Evolutionary conservation across 129 eudicot species (phyloP).

Genomic region (Dittrichia graveolens): DNA sequence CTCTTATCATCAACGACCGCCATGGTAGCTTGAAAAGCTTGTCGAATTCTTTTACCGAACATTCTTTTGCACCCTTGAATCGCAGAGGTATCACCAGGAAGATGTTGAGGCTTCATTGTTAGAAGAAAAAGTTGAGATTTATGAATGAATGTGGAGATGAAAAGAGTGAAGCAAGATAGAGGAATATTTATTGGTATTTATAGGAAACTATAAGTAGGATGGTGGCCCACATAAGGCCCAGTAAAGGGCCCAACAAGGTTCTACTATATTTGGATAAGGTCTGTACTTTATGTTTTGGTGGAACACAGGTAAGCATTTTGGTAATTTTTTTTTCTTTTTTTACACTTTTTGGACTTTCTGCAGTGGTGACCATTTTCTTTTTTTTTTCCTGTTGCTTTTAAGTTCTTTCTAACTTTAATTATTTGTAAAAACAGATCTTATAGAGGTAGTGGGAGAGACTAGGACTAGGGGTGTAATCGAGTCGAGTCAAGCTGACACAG

Average conservation of each 20-base stretch:
- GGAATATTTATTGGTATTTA: constrained; percentile 20
- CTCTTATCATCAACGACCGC: constrained; percentile 23
- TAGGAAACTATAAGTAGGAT: constrained; percentile 13
- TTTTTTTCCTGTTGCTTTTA: neutral
- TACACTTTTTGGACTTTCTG: constrained; percentile 10
- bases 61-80: constrained; percentile 51
- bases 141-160: constrained; percentile 6
- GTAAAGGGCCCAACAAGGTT: constrained; percentile 18
- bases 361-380: neutral
- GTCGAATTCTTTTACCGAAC: constrained; percentile 48
- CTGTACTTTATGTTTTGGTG: constrained; percentile 30
- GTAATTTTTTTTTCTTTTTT: constrained; percentile 9
- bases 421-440: neutral
- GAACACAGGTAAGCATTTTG: constrained; percentile 19
- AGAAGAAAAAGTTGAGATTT: constrained; percentile 2
- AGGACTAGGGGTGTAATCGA: no score
- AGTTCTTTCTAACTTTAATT: neutral
- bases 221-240: neutral
- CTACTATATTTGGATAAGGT: neutral
- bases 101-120: constrained; percentile 62
- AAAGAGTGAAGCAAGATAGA: constrained; percentile 20
- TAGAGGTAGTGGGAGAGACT: neutral
- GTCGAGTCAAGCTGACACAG: no score
- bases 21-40: constrained; percentile 35
- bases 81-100: constrained; percentile 46